Evolutionary conservation across 2,329 filamentous ascomycete species (phyloP), one percentile per base, ranked within the genome.

Genomic region (Colletotrichum abscissum): DNA sequence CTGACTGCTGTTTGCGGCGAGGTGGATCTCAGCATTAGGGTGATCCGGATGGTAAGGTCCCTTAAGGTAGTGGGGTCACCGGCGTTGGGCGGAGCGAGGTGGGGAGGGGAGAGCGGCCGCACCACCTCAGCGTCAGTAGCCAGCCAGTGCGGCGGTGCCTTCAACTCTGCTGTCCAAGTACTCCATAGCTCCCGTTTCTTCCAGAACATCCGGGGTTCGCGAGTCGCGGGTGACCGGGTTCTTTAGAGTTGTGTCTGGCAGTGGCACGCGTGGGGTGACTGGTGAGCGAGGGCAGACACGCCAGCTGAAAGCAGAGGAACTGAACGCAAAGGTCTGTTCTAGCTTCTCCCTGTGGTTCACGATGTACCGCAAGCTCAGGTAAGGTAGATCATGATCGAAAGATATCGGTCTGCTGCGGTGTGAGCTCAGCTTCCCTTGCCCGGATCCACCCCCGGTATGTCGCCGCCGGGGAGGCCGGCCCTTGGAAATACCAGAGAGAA

Each of bases 81-180:
- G 28, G 28, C 12, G 38, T 24, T 42, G 54, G 5, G 63, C 28
- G 24, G 67, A 56, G 35, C 16, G 16, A 49, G 42, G 38, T 24
- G 16, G 42, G 35, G 11, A 35, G 33, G 33, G 38, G 52, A 26
- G 14, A 33, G 14, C 19, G 46, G 60, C 54, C 64, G 49, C 60
- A 66, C 19, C 42, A 49, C 42, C 42, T 60, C 69, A 71, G 63
- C 55, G 28, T 35, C 46, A 55, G 46, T 12, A 59, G 68, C 63
- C 38, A 54, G 63, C 63, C 63, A 67, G 42, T 28, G 63, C 68
- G 38, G 28, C 38, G 30, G 28, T 63, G 16, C 28, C 60, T 33
- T 35, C 33, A 24, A 26, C 14, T 22, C 19, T 22, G 19, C 42
- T 49, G 19, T 49, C 42, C 5, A 6, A 16, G 5, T 0, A n/a